Conservation (phyloP, 768 basidiomycete species). For the Collybia sordida region DNA sequence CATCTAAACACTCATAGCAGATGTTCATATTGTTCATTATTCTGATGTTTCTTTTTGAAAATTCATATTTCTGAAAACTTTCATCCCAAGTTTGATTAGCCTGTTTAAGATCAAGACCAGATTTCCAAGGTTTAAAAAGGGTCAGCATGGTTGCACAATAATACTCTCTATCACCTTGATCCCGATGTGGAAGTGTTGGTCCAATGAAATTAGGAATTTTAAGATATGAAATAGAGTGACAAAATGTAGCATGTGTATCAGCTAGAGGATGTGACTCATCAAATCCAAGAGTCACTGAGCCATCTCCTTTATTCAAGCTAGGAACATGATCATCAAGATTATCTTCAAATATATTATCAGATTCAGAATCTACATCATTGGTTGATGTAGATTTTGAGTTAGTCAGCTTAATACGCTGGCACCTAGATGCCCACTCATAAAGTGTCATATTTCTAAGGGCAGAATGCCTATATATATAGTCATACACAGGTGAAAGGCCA, state of each 20-base stretch:
- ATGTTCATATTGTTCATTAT: slow-evolving; percentile 27
- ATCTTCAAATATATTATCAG: background rate
- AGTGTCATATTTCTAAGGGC: slow-evolving; percentile 15
- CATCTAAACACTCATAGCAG: slow-evolving; percentile 25
- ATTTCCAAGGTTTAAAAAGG: slow-evolving; percentile 27
- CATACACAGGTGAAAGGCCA: slow-evolving; percentile 25
- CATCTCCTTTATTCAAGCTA: slow-evolving; percentile 5
- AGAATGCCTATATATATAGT: slow-evolving; percentile 28
- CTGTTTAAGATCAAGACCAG: slow-evolving; percentile 17
- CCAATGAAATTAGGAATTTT: slow-evolving; percentile 28
- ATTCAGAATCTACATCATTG: background rate
- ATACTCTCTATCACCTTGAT: slow-evolving; percentile 27
- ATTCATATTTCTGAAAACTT: slow-evolving; percentile 14
- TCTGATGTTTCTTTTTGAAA: slow-evolving; percentile 8
- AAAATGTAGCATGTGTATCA: slow-evolving; percentile 15
- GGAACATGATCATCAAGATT: too few relatives aligned
- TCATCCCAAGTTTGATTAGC: slow-evolving; percentile 19
- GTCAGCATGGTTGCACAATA: slow-evolving; percentile 31
- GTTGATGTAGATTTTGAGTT: background rate
- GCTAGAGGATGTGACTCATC: slow-evolving; percentile 18
- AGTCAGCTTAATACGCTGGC: slow-evolving; percentile 7
- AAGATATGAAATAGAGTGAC: background rate
- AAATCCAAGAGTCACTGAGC: slow-evolving; percentile 7
- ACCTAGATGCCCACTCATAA: slow-evolving; percentile 25
- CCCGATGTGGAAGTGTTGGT: slow-evolving; percentile 20